Base-by-base conservation (phyloP, 2,329 filamentous ascomycete genomes). In the Ceratocystiopsis sp. region DNA sequence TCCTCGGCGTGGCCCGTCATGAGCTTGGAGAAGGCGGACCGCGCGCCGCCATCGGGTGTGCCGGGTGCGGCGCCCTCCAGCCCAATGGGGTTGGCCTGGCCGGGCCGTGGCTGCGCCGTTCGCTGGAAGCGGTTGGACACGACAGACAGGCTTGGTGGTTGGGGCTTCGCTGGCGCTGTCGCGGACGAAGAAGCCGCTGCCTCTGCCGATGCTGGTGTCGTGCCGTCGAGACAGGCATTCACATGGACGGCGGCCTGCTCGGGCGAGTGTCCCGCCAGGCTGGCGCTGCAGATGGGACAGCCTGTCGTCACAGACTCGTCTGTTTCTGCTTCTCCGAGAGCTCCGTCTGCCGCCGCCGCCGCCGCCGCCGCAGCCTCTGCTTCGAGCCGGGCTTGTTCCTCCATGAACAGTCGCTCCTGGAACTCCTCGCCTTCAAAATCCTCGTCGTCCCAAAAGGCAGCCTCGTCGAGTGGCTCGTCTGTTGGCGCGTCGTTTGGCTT, bases 1-100 rank as follows among this genome's bases (percentile, higher is more conserved):
- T 93, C 82, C 63, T 98, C 91, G 6, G 82, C 84, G 53, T 94
- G 86, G 7, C 77, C 78, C 8, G 86, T 84, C 91, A 98, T 98
- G 45, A 98, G 68, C 55, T 84, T 91, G 3, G 82, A 80, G 54
- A 98, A 98, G 0, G 89, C 91, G 4, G 87, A 93, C 17, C 64
- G 66, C 37, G 63, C 47, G 42, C 10, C 36, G 10, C 34, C 19
- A 2, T n/a, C 7, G 0, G 33, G 42, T 11, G n/a, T 38, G 12
- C 25, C 19, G 1, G 38, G 4, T n/a, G 32, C 39, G 9, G 7
- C 19, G 17, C 21, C 14, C 12, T 6, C 15, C 34, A 18, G 17
- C 38, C 15, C 66, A 50, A 93, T 83, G 0, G 87, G 87, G 53
- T 83, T 91, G 8, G 74, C 67, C 58, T 95, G 89, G 0, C 80